Conservation (phyloP, 108 stramenopile species). For the Aureococcus anophagefferens region DNA sequence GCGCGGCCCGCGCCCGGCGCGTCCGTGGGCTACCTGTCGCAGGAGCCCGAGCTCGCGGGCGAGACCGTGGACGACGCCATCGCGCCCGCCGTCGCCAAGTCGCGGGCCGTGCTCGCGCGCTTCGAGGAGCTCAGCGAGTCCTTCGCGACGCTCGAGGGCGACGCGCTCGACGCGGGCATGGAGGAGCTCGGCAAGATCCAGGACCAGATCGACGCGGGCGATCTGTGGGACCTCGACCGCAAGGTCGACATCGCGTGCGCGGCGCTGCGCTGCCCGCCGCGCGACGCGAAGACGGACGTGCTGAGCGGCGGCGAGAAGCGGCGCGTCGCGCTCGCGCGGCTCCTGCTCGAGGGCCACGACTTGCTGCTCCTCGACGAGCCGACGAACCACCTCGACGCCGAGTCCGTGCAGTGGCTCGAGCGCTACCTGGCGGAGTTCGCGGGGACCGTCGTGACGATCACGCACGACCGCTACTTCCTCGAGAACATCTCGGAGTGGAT, state of each 20-base stretch:
- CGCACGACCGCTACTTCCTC: constrained; percentile 87
- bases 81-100: constrained; percentile 60
- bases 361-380: constrained; percentile 81
- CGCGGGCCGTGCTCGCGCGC: constrained; percentile 55
- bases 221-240: constrained; percentile 74
- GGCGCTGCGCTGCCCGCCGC: constrained; percentile 62
- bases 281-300: constrained; percentile 56
- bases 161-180: constrained; percentile 58
- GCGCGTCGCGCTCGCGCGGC: constrained; percentile 73
- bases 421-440: constrained; percentile 70
- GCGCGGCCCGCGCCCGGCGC: constrained; percentile 73
- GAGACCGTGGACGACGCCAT: constrained; percentile 73
- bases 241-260: constrained; percentile 69
- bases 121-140: constrained; percentile 44
- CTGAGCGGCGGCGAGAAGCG: constrained; percentile 94
- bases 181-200: constrained; percentile 50
- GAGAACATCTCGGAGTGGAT: constrained; percentile 93
- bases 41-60: constrained; percentile 62
- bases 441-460: constrained; percentile 92
- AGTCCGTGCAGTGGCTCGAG: constrained; percentile 72
- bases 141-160: background rate
- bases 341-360: constrained; percentile 75
- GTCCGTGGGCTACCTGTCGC: constrained; percentile 69
- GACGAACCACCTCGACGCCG: constrained; percentile 65
- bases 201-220: constrained; percentile 70